phyloP scores from a whole-genome alignment of 768 basidiomycete genomes.

The Agaricus sinodeliciosus region DNA sequence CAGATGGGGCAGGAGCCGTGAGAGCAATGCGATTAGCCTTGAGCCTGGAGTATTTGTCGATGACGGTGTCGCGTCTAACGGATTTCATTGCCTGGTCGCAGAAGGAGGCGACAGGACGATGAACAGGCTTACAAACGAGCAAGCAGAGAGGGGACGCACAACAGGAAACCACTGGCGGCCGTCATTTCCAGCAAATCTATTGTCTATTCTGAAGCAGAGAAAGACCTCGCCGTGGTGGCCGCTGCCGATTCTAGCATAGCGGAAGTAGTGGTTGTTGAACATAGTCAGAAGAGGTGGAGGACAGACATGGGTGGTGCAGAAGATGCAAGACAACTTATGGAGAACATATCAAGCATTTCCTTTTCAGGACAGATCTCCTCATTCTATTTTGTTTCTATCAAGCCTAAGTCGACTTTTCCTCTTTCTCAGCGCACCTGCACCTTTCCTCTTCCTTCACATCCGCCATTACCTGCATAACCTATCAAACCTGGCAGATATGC shows the following conservation, averaged over 20 bases:
- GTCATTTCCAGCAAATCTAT: slow-evolving; percentile 37
- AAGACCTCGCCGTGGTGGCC: slow-evolving; percentile 92
- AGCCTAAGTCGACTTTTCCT: background rate
- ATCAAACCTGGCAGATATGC: background rate
- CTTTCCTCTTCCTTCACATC: slow-evolving; percentile 40
- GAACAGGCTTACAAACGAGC: background rate
- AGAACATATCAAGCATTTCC: slow-evolving; percentile 27
- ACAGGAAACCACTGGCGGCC: slow-evolving; percentile 37
- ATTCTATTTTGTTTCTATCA: slow-evolving; percentile 14
- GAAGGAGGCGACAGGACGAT: background rate
- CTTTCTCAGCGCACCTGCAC: slow-evolving; percentile 29
- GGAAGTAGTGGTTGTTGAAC: slow-evolving; percentile 78
- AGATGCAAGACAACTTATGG: slow-evolving; percentile 14
- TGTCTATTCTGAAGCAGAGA: slow-evolving; percentile 43
- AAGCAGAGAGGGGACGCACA: slow-evolving; percentile 21
- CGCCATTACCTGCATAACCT: slow-evolving; percentile 34
- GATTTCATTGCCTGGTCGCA: slow-evolving; percentile 67
- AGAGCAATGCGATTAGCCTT: slow-evolving; percentile 30
- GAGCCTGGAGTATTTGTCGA: slow-evolving; percentile 39
- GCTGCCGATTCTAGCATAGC: slow-evolving; percentile 69
- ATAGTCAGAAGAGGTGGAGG: slow-evolving; percentile 48
- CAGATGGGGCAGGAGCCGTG: slow-evolving; percentile 32
- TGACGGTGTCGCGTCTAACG: slow-evolving; percentile 65
- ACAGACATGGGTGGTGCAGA: slow-evolving; percentile 29
- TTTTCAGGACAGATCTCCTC: slow-evolving; percentile 20